Conservation (phyloP, 306 rosid genomes). For the Quercus gilva region DNA sequence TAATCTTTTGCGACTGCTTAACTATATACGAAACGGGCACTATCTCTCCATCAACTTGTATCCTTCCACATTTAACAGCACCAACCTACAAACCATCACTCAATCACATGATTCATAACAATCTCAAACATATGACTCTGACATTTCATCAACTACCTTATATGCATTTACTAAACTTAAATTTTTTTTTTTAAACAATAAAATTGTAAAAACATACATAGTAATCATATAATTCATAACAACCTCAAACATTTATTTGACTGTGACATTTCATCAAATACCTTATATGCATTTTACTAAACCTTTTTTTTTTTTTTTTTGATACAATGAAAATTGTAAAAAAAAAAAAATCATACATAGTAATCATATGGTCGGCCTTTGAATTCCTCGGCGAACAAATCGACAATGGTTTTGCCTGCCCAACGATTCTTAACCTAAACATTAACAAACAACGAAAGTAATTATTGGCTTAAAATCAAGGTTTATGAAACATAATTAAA, state of each 20-base stretch:
- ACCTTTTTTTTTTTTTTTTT: too few species aligned
- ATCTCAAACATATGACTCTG: background rate
- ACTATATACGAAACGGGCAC: conserved; percentile 49
- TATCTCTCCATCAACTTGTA: conserved; percentile 51
- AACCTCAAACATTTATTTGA: too few species aligned
- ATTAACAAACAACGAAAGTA: background rate
- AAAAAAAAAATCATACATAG: conserved; percentile 48
- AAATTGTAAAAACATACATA: conserved; percentile 38
- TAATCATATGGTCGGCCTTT: conserved; percentile 85
- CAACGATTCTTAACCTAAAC: conserved; percentile 85
- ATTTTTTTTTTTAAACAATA: too few species aligned
- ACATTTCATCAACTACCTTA: too few species aligned
- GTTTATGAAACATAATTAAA: conserved; percentile 3
- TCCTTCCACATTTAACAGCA: conserved; percentile 57
- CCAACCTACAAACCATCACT: conserved; percentile 41
- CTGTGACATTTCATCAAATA: too few species aligned
- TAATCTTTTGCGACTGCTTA: conserved; percentile 74
- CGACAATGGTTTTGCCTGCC: conserved; percentile 89
- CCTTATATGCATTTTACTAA: too few species aligned
- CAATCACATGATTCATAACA: too few species aligned
- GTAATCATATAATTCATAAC: conserved; percentile 48
- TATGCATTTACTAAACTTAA: too few species aligned
- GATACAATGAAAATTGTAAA: too few species aligned
- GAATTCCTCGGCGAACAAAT: conserved; percentile 84
- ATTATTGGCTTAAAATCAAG: conserved; percentile 31